These are phyloP conservation scores for Picea mariana DNA, from an alignment of 83 land plant genomes.

Conservation along the genomic window DNA sequence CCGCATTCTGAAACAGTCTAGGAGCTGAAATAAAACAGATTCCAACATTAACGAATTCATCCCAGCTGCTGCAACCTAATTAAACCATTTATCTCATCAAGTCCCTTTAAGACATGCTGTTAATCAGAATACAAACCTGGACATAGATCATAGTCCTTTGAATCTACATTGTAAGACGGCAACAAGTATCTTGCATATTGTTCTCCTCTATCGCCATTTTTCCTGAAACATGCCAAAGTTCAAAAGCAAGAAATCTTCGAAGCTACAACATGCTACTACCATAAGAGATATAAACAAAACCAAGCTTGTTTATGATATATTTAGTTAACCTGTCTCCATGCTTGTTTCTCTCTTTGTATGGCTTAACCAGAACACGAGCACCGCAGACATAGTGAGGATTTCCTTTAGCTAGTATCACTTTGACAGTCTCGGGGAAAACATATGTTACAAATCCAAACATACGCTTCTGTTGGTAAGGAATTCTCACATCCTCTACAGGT, in stretches of 20 bases:
- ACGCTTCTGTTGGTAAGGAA: slow-evolving; percentile 88
- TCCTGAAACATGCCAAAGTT: slow-evolving; percentile 9
- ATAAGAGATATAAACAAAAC: no score
- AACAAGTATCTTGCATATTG: slow-evolving; percentile 1
- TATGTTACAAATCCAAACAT: slow-evolving; percentile 98
- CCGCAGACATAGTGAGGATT: slow-evolving; percentile 92
- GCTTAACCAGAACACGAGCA: slow-evolving; percentile 90
- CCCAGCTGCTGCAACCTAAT: background rate
- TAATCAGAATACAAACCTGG: background rate
- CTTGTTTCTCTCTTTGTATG: slow-evolving; percentile 79
- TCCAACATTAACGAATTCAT: background rate
- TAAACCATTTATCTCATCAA: no score
- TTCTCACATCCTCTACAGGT: slow-evolving; percentile 91
- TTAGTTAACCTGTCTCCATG: slow-evolving; percentile 19
- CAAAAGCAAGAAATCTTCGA: background rate
- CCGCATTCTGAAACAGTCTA: slow-evolving; percentile 1
- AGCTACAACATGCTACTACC: no score
- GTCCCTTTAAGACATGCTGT: no score
- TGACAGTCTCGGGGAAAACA: slow-evolving; percentile 78
- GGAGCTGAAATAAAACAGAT: background rate
- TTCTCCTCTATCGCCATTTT: slow-evolving; percentile 14
- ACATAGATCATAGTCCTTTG: slow-evolving; percentile 11
- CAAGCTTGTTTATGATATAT: no score
- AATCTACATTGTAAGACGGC: slow-evolving; percentile 11
- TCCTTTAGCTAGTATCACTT: slow-evolving; percentile 68